These are phyloP conservation scores for Eucalyptus polybractea DNA, from an alignment of 345 rosid species.

Conservation along the genomic window DNA sequence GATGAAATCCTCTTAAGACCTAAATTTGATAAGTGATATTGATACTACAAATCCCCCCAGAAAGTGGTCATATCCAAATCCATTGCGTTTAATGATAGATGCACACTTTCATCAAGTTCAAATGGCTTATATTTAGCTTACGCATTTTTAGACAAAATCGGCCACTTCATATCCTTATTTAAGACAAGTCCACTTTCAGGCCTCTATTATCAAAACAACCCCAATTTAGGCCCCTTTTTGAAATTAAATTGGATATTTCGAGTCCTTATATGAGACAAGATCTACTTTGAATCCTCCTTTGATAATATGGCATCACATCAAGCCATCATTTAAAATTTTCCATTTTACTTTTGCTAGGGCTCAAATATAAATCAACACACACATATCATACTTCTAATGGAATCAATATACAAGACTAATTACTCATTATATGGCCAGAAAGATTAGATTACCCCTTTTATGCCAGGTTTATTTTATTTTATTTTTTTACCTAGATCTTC, in stretches of 20 bases:
- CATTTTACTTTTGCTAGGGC: no score
- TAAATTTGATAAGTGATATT: not conserved
- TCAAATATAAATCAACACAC: no score
- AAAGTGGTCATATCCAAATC: not conserved
- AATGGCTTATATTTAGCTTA: no score
- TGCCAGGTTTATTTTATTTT: no score
- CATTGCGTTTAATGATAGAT: not conserved
- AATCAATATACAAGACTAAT: no score
- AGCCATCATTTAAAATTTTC: not conserved
- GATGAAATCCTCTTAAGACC: not conserved
- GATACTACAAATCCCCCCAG: not conserved
- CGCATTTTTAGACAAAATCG: not conserved
- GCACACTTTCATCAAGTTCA: not conserved
- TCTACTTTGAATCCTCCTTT: no score
- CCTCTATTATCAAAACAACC: not conserved
- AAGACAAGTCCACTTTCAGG: fast-evolving
- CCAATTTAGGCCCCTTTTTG: not conserved
- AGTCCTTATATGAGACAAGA: not conserved
- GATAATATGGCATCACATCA: not conserved
- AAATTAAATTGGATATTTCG: no score
- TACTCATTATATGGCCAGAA: no score
- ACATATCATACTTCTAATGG: no score
- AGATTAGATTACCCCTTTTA: no score
- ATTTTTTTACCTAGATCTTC: no score
- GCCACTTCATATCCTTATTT: not conserved